Evolutionary conservation across 345 rosid species (phyloP), one percentile per base, ranked within the genome.

Genomic region (Eucalyptus shirleyi): DNA sequence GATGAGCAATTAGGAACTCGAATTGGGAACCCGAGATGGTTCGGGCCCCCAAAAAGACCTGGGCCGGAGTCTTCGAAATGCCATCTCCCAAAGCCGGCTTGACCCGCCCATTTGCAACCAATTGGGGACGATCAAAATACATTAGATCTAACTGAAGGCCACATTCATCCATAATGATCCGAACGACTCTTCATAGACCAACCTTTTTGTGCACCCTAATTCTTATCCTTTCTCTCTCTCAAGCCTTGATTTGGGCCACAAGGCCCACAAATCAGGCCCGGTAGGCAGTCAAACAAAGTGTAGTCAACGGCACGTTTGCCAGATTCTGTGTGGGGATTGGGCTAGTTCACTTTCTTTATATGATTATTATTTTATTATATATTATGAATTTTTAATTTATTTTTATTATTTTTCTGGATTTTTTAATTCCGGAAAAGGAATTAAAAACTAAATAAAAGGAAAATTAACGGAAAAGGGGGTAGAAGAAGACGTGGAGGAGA

Each of bases 231-330:
- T n/a, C n/a, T n/a, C n/a, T n/a, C n/a, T n/a, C n/a, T n/a, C n/a
- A n/a, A n/a, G n/a, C n/a, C n/a, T n/a, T n/a, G n/a, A n/a, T n/a
- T n/a, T n/a, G n/a, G n/a, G n/a, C n/a, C n/a, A n/a, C n/a, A n/a
- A n/a, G n/a, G n/a, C n/a, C n/a, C n/a, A n/a, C n/a, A n/a, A n/a
- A n/a, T n/a, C n/a, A n/a, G n/a, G n/a, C n/a, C n/a, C n/a, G n/a
- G n/a, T n/a, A n/a, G n/a, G n/a, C n/a, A n/a, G n/a, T n/a, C n/a
- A n/a, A n/a, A n/a, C n/a, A n/a, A n/a, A n/a, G n/a, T n/a, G n/a
- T n/a, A n/a, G n/a, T n/a, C n/a, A n/a, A n/a, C n/a, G 15, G 50
- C 50, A 49, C 2, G 15, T 49, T 49, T 0, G 2, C 2, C 6
- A 49, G 2, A 49, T 49, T 49, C 1, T 49, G 16, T 49, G 50